Base-by-base conservation (phyloP, 805 yeast genomes). In the Teunomyces funiuensis region DNA sequence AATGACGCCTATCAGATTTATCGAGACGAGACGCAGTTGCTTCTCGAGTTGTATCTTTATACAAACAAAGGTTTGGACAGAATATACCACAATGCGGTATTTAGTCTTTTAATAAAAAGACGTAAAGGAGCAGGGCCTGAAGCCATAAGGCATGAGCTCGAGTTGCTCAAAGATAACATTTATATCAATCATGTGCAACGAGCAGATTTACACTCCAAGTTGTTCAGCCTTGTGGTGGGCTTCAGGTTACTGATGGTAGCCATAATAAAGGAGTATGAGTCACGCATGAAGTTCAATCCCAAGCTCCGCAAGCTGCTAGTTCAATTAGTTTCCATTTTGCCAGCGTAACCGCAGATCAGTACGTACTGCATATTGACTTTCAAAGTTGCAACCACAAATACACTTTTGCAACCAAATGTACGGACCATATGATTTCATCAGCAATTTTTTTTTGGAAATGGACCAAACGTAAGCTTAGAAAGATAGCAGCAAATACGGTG, bases 361-460 rank as follows among this genome's bases (percentile, higher is more conserved):
- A 11, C 9, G 25, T 22, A 22, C 25, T 22, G 25, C 25, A 22
- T 9, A 6, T 7, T 8, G 25, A 19, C 3, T 11, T 11, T 8
- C 25, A 4, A 6, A 22, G 25, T 28, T 14, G 30, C 30, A 9
- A 28, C 30, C 30, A 28, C 30, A 28, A 28, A 28, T 28, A 15
- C 30, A 16, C 19, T 31, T 28, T 19, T 17, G 22, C 17, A 18
- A 15, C 19, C 23, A 31, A 31, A 18, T 11, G 3, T 8, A 22
- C 9, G 9, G n/a, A n/a, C n/a, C n/a, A n/a, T n/a, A n/a, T n/a
- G n/a, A n/a, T n/a, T n/a, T n/a, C n/a, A n/a, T n/a, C n/a, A n/a
- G n/a, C n/a, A n/a, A n/a, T n/a, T n/a, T n/a, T n/a, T n/a, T 31
- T 31, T 19, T 19, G 34, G 25, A 31, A 11, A 19, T 10, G 34